These are phyloP conservation scores for Citrus hindsii DNA, from an alignment of 345 rosid species.

Conservation along the genomic window DNA sequence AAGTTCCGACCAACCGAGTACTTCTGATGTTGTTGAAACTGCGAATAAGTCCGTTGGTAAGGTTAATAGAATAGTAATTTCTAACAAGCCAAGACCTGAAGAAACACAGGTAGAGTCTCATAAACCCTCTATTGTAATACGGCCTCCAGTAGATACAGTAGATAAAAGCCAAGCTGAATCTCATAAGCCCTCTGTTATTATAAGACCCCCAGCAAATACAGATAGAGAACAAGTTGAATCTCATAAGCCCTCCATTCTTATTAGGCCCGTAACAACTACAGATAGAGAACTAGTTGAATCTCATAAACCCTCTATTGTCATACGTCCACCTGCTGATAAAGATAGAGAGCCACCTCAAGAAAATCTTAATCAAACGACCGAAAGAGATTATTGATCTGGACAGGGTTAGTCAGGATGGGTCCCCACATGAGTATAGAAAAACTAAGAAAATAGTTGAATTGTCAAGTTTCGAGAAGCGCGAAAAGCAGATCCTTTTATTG, in stretches of 20 bases:
- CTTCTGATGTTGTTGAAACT: conserved; percentile 49
- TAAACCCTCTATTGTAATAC: conserved; percentile 75
- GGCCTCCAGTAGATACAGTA: conserved; percentile 54
- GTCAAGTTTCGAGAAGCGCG: conserved; percentile 55
- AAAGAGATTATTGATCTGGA: conserved; percentile 73
- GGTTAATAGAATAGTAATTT: conserved; percentile 67
- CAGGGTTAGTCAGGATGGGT: conserved; percentile 66
- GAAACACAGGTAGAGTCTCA: conserved; percentile 55
- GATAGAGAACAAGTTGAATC: conserved; percentile 58
- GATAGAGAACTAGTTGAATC: conserved; percentile 60
- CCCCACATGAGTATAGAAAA: conserved; percentile 66
- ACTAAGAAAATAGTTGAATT: conserved; percentile 78
- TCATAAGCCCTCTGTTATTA: conserved; percentile 54
- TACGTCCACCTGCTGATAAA: conserved; percentile 69
- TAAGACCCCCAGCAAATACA: conserved; percentile 48
- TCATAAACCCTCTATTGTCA: conserved; percentile 70
- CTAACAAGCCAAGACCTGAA: conserved; percentile 64
- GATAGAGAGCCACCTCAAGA: conserved; percentile 69
- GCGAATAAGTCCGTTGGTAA: conserved; percentile 48
- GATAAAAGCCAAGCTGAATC: conserved; percentile 60
- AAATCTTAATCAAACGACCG: conserved; percentile 69
- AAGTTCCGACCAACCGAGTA: conserved; percentile 46
- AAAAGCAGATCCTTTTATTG: conserved; percentile 36
- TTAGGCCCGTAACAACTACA: conserved; percentile 52
- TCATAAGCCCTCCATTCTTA: conserved; percentile 52